phyloP scores from a whole-genome alignment of 225 moss, liverwort and hornwort species.

The Lunularia cruciata region DNA sequence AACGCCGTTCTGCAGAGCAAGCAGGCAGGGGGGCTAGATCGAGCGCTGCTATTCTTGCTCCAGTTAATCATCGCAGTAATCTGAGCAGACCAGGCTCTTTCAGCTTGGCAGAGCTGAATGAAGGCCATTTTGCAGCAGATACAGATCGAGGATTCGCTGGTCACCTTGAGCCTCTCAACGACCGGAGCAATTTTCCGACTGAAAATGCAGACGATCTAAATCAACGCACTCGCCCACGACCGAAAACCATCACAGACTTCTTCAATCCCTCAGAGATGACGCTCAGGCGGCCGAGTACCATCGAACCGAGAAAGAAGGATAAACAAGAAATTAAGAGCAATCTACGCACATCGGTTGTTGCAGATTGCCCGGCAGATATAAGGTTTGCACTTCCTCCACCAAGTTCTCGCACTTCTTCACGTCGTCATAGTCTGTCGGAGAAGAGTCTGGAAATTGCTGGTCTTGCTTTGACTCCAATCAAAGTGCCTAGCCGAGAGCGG shows the following conservation, averaged over 20 bases:
- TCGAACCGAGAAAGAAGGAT: conserved; percentile 32
- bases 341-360: conserved; percentile 1
- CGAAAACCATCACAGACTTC: conserved; percentile 45
- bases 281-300: conserved; percentile 25
- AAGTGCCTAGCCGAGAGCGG: conserved; percentile 22
- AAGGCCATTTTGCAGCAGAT: conserved; percentile 3
- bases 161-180: conserved; percentile 40
- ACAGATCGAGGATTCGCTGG: conserved; percentile 17
- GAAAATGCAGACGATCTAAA: conserved; percentile 9
- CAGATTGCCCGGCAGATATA: conserved; percentile 21
- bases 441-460: conserved; percentile 29
- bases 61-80: not conserved
- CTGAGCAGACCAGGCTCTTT: not conserved
- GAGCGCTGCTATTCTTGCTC: not conserved
- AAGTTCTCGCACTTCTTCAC: conserved; percentile 22
- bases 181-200: conserved; percentile 39
- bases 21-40: not conserved
- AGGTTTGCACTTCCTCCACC: conserved; percentile 30
- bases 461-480: conserved; percentile 34
- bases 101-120: not conserved
- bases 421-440: conserved; percentile 29
- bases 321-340: conserved; percentile 24
- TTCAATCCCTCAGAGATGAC: conserved; percentile 26
- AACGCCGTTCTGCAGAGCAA: conserved; percentile 8
- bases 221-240: conserved; percentile 21